Conservation (phyloP, 83 land plant genomes). For the Thuja plicata region DNA sequence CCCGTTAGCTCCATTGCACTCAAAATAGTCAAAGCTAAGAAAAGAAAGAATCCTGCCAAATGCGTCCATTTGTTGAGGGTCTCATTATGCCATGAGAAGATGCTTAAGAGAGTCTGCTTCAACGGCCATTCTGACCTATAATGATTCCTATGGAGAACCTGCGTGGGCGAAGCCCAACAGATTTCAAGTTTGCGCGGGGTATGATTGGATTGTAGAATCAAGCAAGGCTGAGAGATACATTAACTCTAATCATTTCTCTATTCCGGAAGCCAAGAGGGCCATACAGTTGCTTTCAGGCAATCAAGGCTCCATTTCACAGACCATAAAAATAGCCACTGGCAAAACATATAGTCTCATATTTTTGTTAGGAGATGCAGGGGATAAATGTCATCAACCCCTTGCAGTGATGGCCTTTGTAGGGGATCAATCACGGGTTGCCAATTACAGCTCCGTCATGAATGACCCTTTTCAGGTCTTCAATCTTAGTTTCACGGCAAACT, state of each 20-base stretch:
- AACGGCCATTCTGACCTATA: constrained; percentile 76
- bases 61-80: constrained; percentile 91
- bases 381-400: constrained; percentile 62
- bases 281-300: constrained; percentile 64
- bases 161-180: too few species aligned
- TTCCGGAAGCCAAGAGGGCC: constrained; percentile 45
- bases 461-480: constrained; percentile 24
- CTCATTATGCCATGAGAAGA: constrained; percentile 79
- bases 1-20: constrained; percentile 24
- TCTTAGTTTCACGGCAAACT: constrained; percentile 42
- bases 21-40: constrained; percentile 45
- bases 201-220: constrained; percentile 67
- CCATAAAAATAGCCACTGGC: constrained; percentile 41
- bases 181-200: too few species aligned
- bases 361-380: constrained; percentile 61
- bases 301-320: constrained; percentile 62
- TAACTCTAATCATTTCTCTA: constrained; percentile 47
- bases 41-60: constrained; percentile 58
- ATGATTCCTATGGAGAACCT: too few species aligned
- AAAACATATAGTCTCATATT: constrained; percentile 48
- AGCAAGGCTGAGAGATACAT: constrained; percentile 66
- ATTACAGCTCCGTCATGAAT: not conserved
- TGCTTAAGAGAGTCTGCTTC: constrained; percentile 48
- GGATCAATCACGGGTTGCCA: constrained; percentile 21
- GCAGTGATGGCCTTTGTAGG: constrained; percentile 64